Conservation (phyloP, 2,329 filamentous ascomycete genomes). For the Fusarium sterilihyphosum region DNA sequence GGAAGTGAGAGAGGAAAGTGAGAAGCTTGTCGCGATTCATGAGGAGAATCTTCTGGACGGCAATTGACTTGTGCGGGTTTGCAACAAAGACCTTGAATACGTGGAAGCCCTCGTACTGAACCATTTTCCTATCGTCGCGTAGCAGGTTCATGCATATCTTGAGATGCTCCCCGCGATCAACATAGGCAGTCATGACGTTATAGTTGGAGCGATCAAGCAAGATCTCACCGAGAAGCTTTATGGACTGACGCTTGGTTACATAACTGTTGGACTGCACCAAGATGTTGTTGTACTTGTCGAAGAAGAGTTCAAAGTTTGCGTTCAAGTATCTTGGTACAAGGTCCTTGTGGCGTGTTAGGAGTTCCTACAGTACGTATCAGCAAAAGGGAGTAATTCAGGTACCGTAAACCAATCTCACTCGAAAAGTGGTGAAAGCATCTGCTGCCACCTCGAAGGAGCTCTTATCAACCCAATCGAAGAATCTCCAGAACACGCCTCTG, state of each 20-base stretch:
- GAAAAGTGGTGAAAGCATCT: slow-evolving; percentile 97
- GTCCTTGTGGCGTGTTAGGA: slow-evolving; percentile 92
- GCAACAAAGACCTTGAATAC: slow-evolving; percentile 99
- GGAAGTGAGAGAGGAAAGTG: slow-evolving; percentile 87
- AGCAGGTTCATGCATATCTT: slow-evolving; percentile 99
- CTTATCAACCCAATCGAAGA: slow-evolving; percentile 97
- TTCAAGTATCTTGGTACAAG: slow-evolving; percentile 88
- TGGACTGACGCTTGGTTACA: slow-evolving; percentile 97
- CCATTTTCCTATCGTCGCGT: slow-evolving; percentile 96
- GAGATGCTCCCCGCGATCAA: slow-evolving; percentile 92
- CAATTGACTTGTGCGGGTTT: slow-evolving; percentile 97
- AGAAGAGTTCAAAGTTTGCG: slow-evolving; percentile 94
- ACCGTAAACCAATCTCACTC: slow-evolving; percentile 64
- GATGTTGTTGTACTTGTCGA: slow-evolving; percentile 86
- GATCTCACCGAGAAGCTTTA: slow-evolving; percentile 96
- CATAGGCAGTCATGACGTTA: slow-evolving; percentile 97
- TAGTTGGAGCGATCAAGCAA: slow-evolving; percentile 96
- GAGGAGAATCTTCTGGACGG: slow-evolving; percentile 93
- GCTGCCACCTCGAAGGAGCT: slow-evolving; percentile 96
- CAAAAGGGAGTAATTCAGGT: not conserved
- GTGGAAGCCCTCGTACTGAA: slow-evolving; percentile 98
- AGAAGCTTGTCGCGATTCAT: slow-evolving; percentile 95
- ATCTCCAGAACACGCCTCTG: slow-evolving; percentile 91
- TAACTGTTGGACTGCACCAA: slow-evolving; percentile 94
- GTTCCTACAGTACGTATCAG: slow-evolving; percentile 69